Evolutionary conservation across 1,284 basidiomycete species (phyloP), one percentile per base, ranked within the genome.

Genomic region (Marasmius sp.): DNA sequence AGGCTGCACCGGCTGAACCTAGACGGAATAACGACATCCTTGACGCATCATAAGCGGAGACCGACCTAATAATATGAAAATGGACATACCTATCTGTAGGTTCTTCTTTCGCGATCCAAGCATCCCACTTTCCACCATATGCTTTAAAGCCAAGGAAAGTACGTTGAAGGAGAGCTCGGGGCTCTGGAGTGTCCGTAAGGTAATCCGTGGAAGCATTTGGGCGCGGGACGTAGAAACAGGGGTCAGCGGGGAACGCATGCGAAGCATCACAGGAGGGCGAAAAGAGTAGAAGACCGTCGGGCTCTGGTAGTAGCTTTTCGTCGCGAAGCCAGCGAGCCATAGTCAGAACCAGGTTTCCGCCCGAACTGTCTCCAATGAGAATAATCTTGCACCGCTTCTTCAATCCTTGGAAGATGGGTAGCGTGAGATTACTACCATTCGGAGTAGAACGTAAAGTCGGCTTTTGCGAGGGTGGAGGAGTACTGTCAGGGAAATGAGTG

Each of bases 291-390:
- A 84, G 69, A 1, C 78, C 81, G 57, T 80, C 74, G 0, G 81
- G 81, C 33, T 74, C 69, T 5, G 79, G 79, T 0, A 84, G 68
- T 8, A 74, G 64, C 6, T 73, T 76, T 64, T 84, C 80, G 62
- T 83, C 81, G 47, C 81, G 72, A 27, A 85, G 72, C 81, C 82
- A 85, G 27, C 82, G 77, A 2, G 80, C 74, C 5, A 84, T 73
- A 2, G 86, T 84, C 2, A 91, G 76, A 0, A 84, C 85, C 2
- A 91, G 76, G 69, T 91, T 90, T 0, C 87, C 89, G 2, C 91
- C 91, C 0, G 90, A 88, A 48, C 84, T 86, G 69, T 92, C 89
- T 18, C 89, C 90, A 7, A 83, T 80, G 33, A 92, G 68, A 37
- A 88, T 70, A 57, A 92, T 83, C 67, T 87, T 86, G 62, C 77